A percentile compares a stretch with the other conserved stretches of the same genome.
These are phyloP conservation scores for Diaporthe amygdali DNA, from an alignment of 2,329 filamentous ascomycete species.

Conservation along the genomic window DNA sequence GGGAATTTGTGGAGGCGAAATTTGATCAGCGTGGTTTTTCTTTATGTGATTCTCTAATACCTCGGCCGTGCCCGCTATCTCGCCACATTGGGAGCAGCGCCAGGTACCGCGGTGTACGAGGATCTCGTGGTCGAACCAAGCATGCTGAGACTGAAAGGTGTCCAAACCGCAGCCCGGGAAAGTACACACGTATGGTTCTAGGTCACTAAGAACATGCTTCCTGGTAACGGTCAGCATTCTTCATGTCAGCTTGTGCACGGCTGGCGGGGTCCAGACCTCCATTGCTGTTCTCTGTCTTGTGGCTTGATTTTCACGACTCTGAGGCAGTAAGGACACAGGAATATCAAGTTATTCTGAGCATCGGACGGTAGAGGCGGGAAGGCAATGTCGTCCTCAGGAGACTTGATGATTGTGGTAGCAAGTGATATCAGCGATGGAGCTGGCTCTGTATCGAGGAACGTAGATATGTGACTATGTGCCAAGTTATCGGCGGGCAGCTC, in stretches of 20 bases:
- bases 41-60: neutral
- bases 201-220: neutral
- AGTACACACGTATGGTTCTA: neutral
- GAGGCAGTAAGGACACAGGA: neutral
- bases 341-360: neutral
- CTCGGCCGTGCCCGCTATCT: neutral
- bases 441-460: neutral
- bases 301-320: neutral
- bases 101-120: neutral
- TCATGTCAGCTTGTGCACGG: too few relatives aligned
- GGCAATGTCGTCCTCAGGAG: neutral
- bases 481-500: neutral
- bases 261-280: too few relatives aligned
- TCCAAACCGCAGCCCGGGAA: neutral
- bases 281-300: neutral
- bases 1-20: neutral
- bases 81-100: neutral
- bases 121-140: neutral
- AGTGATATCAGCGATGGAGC: neutral
- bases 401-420: neutral
- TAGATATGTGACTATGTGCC: neutral
- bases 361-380: neutral
- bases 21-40: neutral
- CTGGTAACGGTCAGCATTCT: neutral
- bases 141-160: neutral